Evolutionary conservation across 352 stramenopile genomes (phyloP).

Genomic region (Poterioochromonas sp.): DNA sequence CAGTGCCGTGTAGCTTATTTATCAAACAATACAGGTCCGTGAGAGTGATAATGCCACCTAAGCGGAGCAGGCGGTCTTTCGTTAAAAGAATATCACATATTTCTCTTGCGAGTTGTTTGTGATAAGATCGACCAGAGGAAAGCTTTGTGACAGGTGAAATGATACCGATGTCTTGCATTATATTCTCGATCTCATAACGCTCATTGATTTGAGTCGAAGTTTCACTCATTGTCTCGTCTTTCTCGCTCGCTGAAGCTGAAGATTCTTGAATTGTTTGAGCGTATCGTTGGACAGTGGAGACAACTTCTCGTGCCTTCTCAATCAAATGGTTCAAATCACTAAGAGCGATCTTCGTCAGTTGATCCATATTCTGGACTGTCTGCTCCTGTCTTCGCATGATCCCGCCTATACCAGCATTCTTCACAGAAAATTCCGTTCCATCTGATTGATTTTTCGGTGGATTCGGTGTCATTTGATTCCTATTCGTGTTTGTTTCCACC

Average conservation of each 20-base stretch:
- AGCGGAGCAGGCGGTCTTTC: constrained; percentile 60
- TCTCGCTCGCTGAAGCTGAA: constrained; percentile 46
- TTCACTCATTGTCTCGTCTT: constrained; percentile 33
- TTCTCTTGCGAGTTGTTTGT: constrained; percentile 55
- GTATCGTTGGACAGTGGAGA: constrained; percentile 59
- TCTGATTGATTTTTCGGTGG: background rate
- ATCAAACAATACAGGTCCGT: constrained; percentile 98
- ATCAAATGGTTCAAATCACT: constrained; percentile 50
- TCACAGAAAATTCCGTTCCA: constrained; percentile 36
- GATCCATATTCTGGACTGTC: constrained; percentile 42
- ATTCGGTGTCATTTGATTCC: constrained; percentile 33
- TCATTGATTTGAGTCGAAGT: constrained; percentile 33
- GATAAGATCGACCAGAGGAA: constrained; percentile 43
- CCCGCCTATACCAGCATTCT: constrained; percentile 53
- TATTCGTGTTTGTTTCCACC: constrained; percentile 33
- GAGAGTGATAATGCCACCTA: constrained; percentile 91
- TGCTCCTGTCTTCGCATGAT: constrained; percentile 48
- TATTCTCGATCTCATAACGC: constrained; percentile 45
- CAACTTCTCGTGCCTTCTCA: constrained; percentile 48
- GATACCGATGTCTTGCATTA: constrained; percentile 49
- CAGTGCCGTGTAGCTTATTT: constrained; percentile 89
- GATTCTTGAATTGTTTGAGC: background rate
- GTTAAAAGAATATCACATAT: constrained; percentile 55
- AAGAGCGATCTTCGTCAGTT: constrained; percentile 27
- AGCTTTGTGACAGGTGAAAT: constrained; percentile 49